Base-by-base conservation (phyloP, 1,284 basidiomycete species). In the Phaffia rhodozyma region DNA sequence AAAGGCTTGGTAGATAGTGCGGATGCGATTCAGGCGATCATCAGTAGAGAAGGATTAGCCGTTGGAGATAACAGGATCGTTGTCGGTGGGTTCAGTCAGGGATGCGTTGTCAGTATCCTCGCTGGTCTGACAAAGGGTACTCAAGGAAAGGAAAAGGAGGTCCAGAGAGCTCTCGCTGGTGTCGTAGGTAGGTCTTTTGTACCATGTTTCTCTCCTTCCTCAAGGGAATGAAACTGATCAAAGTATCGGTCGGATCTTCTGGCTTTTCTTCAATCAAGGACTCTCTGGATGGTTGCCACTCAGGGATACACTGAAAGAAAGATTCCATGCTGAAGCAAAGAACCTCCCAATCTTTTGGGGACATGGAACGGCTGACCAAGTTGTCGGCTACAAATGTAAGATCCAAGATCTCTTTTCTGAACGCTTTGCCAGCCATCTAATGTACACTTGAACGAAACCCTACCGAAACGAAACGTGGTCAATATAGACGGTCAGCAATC, bases 11-110 rank as follows among this genome's bases (percentile, higher is more conserved):
- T 87, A 47, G 73, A 81, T 43, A 83, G 86, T 32, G 80, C 83
- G 21, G 76, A 78, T 47, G 73, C 78, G 25, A 79, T 94, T 69
- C 85, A 86, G 70, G 75, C 80, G 64, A 77, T 93, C 67, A 84
- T 96, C 70, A 79, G 82, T 20, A 79, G 80, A 4, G 91, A 94
- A 43, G 38, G 38, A 73, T 78, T 91, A 43, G 83, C 27, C 23
- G 43, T 21, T 63, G 65, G 53, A 57, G 63, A 48, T 47, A 51
- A 21, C 57, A 62, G 30, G 58, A 75, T 78, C 58, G 71, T 92
- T 21, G 75, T 94, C 32, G 90, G 89, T 43, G 91, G 92, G 1
- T 96, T 94, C 77, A 86, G 84, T 66, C 91, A 94, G 75, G 91
- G 91, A 50, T 87, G 80, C 21, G 83, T 85, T n/a, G 85, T 92